Evolutionary conservation across 129 eudicot genomes (phyloP).

Genomic region (Sambucus nigra): DNA sequence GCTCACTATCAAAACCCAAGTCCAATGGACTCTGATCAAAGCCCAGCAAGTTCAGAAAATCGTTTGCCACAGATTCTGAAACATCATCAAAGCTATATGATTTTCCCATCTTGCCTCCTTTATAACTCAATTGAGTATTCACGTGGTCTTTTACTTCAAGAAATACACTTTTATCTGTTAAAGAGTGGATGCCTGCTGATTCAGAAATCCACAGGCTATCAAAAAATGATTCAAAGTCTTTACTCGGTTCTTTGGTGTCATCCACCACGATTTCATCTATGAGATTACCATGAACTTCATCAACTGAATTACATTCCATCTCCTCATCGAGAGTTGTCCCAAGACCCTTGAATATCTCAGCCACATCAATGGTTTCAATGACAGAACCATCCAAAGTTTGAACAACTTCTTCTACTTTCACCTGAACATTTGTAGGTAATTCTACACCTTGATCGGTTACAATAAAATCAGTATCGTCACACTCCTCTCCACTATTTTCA

Average conservation of each 20-base stretch:
- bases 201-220: slow-evolving; percentile 19
- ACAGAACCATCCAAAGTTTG: slow-evolving; percentile 20
- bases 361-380: slow-evolving; percentile 49
- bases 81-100: slow-evolving; percentile 60
- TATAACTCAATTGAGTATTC: slow-evolving; percentile 7
- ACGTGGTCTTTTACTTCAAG: slow-evolving; percentile 14
- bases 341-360: slow-evolving; percentile 41
- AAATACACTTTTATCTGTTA: slow-evolving; percentile 11
- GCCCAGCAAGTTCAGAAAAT: slow-evolving; percentile 48
- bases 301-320: slow-evolving; percentile 1
- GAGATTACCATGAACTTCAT: slow-evolving; percentile 10
- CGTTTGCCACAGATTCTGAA: slow-evolving; percentile 42
- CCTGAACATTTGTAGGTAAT: slow-evolving; percentile 8
- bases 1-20: slow-evolving; percentile 19
- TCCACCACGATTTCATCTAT: slow-evolving; percentile 6
- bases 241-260: slow-evolving; percentile 20
- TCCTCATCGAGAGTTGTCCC: too few species aligned
- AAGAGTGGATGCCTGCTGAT: slow-evolving; percentile 18
- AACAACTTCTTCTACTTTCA: slow-evolving; percentile 10
- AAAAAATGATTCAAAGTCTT: slow-evolving; percentile 32
- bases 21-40: slow-evolving; percentile 8
- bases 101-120: slow-evolving; percentile 22
- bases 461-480: slow-evolving; percentile 24
- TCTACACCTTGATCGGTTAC: slow-evolving; percentile 46
- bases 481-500: slow-evolving; percentile 12